Evolutionary conservation across 306 rosid genomes (phyloP), one percentile per base, ranked within the genome.

Genomic region (Castanopsis chinensis): DNA sequence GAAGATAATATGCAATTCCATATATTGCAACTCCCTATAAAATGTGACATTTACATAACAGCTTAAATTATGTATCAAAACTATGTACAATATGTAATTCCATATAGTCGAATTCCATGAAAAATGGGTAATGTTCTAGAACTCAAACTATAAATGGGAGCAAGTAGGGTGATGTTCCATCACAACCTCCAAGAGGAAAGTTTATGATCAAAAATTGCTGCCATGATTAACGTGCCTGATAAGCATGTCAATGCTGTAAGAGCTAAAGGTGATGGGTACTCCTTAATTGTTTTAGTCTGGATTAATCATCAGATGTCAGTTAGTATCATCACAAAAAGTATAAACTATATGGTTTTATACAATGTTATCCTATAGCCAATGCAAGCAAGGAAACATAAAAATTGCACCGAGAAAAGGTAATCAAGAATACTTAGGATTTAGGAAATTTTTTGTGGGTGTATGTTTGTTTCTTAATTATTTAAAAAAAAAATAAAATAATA

Each of bases 131-230:
- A 10, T 45, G 3, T 45, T 32, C 32, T 32, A 14, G 17, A 72
- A 14, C 75, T 77, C 41, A 72, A 78, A 33, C 33, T 52, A 41
- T 76, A 71, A 32, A 82, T 0, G 25, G 81, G 61, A 76, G 78
- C 82, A 72, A 82, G 70, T 54, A 82, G 64, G 17, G 85, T 64
- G 15, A 51, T 64, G 63, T 82, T 45, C 78, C 78, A 63, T 76
- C 82, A 61, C 52, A 77, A 55, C 53, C 12, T 82, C 85, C 85
- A 72, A 63, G 78, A 77, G 20, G 85, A 51, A 5, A 78, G 64
- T 77, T 72, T 64, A 20, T 72, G 85, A 63, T 82, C 75, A 8
- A 64, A 13, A 69, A 81, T 51, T 18, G 30, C 74, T 19, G 73
- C 33, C 55, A 70, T 45, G 43, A 81, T 58, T 37, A 82, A 6